Evolutionary conservation across 2,329 filamentous ascomycete genomes (phyloP), one percentile per base, ranked within the genome.

Genomic region (Colletotrichum chrysophilum): DNA sequence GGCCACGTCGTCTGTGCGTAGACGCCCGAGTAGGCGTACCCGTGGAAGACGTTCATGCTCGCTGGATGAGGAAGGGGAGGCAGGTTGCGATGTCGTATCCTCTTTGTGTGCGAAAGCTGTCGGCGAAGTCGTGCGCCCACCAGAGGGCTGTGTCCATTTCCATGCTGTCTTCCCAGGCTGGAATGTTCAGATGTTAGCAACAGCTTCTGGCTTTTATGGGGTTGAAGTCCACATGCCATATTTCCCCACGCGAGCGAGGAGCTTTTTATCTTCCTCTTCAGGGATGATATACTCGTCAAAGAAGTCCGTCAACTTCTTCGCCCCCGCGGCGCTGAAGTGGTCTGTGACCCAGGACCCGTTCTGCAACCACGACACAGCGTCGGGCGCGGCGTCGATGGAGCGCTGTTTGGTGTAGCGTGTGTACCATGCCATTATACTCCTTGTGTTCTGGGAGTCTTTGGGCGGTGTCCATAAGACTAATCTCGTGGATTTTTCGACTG

Each of bases 91-190:
- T 34, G 66, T 78, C 52, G 71, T 80, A 81, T 16, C 79, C 78
- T 13, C 75, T 74, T 4, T 34, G n/a, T 24, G 30, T 30, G 18
- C 16, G 61, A 30, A 80, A 81, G 7, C 66, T 70, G 3, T 71
- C 58, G 3, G 75, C 67, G n/a, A 80, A 78, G 14, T 62, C 78
- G 5, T 66, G 71, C 2, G 80, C 79, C 79, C 79, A 80, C 74
- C 76, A 79, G 61, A 81, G 69, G 13, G 77, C 64, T 4, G 78
- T 65, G 74, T 78, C 76, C 76, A 80, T 79, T 73, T 81, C 80
- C 71, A 80, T 76, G 61, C 79, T 80, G 61, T 81, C 80, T 24
- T 81, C 79, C 80, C 80, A 81, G 5, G 77, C 78, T 79, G n/a
- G 38, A 43, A 43, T 5, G 38, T 43, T 43, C 16, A n/a, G 16